phyloP scores from a whole-genome alignment of 352 stramenopile species.

The Aphanomyces astaci region DNA sequence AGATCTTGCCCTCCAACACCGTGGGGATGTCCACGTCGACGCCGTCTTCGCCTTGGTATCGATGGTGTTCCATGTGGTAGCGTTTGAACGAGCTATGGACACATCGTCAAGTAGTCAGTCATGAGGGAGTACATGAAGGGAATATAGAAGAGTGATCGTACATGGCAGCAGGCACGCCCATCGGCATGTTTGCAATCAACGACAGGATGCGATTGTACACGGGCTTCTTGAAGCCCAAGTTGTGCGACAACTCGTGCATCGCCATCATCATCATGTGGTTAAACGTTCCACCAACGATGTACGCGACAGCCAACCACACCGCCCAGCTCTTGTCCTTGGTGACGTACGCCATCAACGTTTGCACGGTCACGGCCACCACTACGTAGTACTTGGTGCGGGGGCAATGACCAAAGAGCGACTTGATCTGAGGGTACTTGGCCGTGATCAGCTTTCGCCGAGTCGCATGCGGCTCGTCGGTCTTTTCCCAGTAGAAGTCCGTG shows the following conservation, averaged over 20 bases:
- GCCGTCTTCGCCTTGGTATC: constrained; percentile 90
- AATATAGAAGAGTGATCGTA: constrained; percentile 22
- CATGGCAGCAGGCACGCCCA: constrained; percentile 86
- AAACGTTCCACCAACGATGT: constrained; percentile 85
- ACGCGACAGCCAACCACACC: constrained; percentile 51
- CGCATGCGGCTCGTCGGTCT: constrained; percentile 81
- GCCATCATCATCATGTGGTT: constrained; percentile 94
- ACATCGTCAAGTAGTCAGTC: too few relatives aligned
- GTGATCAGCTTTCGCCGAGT: constrained; percentile 76
- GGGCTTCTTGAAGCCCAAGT: constrained; percentile 90
- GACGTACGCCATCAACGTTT: constrained; percentile 72
- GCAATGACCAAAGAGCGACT: constrained; percentile 82
- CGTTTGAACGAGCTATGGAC: constrained; percentile 83
- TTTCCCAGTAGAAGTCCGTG: constrained; percentile 76
- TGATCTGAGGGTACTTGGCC: constrained; percentile 85
- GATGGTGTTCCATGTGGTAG: constrained; percentile 97
- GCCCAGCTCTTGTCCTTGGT: constrained; percentile 61
- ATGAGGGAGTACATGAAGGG: neutral
- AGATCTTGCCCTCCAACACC: constrained; percentile 82
- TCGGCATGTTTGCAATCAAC: constrained; percentile 91
- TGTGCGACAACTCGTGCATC: constrained; percentile 96
- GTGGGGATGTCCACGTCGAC: constrained; percentile 94
- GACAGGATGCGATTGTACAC: constrained; percentile 85
- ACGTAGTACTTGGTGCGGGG: constrained; percentile 86
- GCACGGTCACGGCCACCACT: constrained; percentile 53